A percentile compares a stretch with the other conserved stretches of the same genome.
phyloP scores from a whole-genome alignment of 2,329 filamentous ascomycete genomes.

The Pseudogymnoascus sp. region DNA sequence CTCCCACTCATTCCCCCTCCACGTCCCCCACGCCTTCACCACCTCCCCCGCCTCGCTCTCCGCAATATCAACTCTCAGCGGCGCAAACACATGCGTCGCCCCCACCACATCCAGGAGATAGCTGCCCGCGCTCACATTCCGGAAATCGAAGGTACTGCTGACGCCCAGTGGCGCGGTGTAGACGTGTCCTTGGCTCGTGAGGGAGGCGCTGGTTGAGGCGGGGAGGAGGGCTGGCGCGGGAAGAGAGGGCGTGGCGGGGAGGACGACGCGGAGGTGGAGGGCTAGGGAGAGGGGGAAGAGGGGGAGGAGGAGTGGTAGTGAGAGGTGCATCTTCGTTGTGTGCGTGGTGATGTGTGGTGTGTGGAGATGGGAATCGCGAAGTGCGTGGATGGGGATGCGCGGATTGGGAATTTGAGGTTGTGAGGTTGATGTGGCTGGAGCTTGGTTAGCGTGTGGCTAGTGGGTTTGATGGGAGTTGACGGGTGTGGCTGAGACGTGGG shows the following conservation, averaged over 20 bases:
- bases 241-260: slow-evolving; percentile 22
- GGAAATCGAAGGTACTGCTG: slow-evolving; percentile 67
- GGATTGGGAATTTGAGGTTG: background rate
- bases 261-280: slow-evolving; percentile 24
- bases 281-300: slow-evolving; percentile 31
- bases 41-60: slow-evolving; percentile 30
- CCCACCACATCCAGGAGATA: slow-evolving; percentile 80
- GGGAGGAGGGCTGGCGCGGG: slow-evolving; percentile 37
- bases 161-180: slow-evolving; percentile 57
- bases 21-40: slow-evolving; percentile 73
- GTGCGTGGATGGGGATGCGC: slow-evolving; percentile 13
- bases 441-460: background rate
- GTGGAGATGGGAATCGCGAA: slow-evolving; percentile 13
- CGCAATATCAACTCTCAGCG: slow-evolving; percentile 69
- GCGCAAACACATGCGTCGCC: slow-evolving; percentile 65
- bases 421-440: slow-evolving; percentile 6
- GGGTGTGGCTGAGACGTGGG: background rate
- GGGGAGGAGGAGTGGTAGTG: slow-evolving; percentile 30
- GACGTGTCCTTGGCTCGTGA: slow-evolving; percentile 46
- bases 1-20: slow-evolving; percentile 79
- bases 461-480: background rate
- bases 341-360: slow-evolving; percentile 14
- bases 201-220: slow-evolving; percentile 56
- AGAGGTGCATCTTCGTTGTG: slow-evolving; percentile 30
- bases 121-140: slow-evolving; percentile 59